Conservation (phyloP, 768 basidiomycete species). For the Agaricus subrufescens region DNA sequence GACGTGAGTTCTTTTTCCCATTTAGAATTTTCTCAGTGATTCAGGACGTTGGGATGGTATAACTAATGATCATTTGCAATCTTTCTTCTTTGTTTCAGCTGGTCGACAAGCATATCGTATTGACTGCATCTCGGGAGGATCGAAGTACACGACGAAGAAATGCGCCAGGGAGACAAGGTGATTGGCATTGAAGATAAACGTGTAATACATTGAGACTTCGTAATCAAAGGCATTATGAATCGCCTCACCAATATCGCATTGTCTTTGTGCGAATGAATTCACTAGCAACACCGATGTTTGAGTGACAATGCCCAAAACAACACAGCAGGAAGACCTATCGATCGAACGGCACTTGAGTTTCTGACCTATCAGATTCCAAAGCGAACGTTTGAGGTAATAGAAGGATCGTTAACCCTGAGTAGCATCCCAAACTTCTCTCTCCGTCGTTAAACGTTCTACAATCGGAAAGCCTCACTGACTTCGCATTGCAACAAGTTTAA, state of each 20-base stretch:
- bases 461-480: conserved; percentile 2
- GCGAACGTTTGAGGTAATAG: not conserved
- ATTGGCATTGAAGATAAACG: conserved; percentile 44
- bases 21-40: not conserved
- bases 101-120: conserved; percentile 75
- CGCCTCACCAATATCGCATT: conserved; percentile 10
- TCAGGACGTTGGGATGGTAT: not conserved
- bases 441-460: not conserved
- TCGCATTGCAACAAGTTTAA: conserved; percentile 2
- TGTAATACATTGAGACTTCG: conserved; percentile 26
- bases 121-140: conserved; percentile 53
- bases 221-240: not conserved
- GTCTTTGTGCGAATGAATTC: not conserved
- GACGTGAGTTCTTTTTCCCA: conserved; percentile 52
- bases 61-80: conserved; percentile 2
- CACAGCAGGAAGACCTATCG: not conserved
- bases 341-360: not conserved
- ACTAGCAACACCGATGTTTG: not conserved
- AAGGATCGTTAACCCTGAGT: not conserved
- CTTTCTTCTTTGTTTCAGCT: conserved; percentile 34
- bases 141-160: conserved; percentile 48
- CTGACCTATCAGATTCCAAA: not conserved
- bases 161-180: conserved; percentile 41
- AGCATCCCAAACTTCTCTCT: not conserved
- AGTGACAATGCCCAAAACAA: not conserved